These are phyloP conservation scores for Cyclotella cryptica DNA, from an alignment of 108 stramenopile genomes.

Conservation along the genomic window DNA sequence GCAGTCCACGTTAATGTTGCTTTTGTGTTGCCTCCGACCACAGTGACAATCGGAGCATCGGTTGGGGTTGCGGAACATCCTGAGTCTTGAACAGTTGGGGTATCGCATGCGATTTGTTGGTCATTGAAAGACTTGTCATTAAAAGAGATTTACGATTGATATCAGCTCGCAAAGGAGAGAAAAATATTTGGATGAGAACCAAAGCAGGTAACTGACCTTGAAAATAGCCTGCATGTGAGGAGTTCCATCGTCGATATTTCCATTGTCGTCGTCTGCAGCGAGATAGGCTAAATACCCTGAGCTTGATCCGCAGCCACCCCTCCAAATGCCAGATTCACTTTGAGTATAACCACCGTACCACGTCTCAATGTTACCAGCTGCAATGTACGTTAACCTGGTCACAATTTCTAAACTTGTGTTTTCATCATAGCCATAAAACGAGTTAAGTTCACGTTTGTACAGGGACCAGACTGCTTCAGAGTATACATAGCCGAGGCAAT, in stretches of 20 bases:
- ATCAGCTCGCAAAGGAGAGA: neutral
- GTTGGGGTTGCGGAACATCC: slow-evolving; percentile 17
- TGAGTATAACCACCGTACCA: slow-evolving; percentile 25
- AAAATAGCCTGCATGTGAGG: slow-evolving; percentile 40
- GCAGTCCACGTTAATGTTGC: slow-evolving; percentile 21
- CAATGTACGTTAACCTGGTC: slow-evolving; percentile 34
- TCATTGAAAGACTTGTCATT: slow-evolving; percentile 13
- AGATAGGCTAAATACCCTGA: slow-evolving; percentile 23
- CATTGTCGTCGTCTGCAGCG: slow-evolving; percentile 36
- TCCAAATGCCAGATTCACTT: neutral
- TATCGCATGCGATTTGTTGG: slow-evolving; percentile 39
- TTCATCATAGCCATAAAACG: slow-evolving; percentile 29
- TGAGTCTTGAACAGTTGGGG: neutral
- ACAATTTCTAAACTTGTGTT: slow-evolving; percentile 32
- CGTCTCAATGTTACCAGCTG: slow-evolving; percentile 24
- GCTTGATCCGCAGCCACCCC: slow-evolving; percentile 20
- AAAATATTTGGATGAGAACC: neutral
- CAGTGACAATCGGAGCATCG: slow-evolving; percentile 9
- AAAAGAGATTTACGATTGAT: neutral
- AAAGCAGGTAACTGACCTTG: neutral
- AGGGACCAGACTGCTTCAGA: slow-evolving; percentile 39
- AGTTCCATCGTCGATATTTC: slow-evolving; percentile 33
- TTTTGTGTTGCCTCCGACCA: slow-evolving; percentile 5
- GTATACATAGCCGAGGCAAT: slow-evolving; percentile 30
- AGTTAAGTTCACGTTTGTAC: slow-evolving; percentile 17